phyloP scores from a whole-genome alignment of 805 yeast species.

The Cyberlindnera xishuangbannaensis region DNA sequence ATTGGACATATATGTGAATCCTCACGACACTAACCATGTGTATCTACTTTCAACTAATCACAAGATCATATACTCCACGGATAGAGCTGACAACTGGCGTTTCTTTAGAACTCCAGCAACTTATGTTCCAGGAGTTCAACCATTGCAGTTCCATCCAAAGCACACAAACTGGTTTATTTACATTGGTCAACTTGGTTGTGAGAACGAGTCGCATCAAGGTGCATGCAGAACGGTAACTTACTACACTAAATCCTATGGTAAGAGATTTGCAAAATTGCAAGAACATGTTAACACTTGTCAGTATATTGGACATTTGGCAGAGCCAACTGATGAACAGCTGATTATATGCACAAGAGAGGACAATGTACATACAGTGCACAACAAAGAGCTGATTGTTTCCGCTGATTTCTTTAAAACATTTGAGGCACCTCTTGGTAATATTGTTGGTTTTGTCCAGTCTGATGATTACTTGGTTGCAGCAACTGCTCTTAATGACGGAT shows the following conservation, averaged over 20 bases:
- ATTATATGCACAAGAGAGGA: conserved; percentile 57
- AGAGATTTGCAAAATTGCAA: conserved; percentile 47
- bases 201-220: conserved; percentile 16
- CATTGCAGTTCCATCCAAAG: conserved; percentile 57
- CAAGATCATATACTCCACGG: conserved; percentile 50
- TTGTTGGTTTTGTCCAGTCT: conserved; percentile 69
- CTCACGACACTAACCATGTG: conserved; percentile 46
- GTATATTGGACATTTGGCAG: conserved; percentile 54
- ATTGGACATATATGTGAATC: conserved; percentile 55
- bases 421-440: conserved; percentile 42
- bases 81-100: conserved; percentile 52
- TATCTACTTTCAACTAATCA: conserved; percentile 21
- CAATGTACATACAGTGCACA: conserved; percentile 26
- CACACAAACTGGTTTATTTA: conserved; percentile 58
- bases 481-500: conserved; percentile 40
- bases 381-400: conserved; percentile 28
- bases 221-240: conserved; percentile 55
- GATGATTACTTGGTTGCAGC: conserved; percentile 76
- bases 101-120: conserved; percentile 41
- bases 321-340: conserved; percentile 41
- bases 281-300: conserved; percentile 56
- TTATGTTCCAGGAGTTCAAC: conserved; percentile 47
- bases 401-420: conserved; percentile 23
- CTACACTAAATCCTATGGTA: conserved; percentile 64
- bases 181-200: conserved; percentile 58